Percentiles rank a stretch among this genome's conserved stretches.
Evolutionary conservation across 2,329 filamentous ascomycete genomes (phyloP).

Genomic region (Nemania diffusa): DNA sequence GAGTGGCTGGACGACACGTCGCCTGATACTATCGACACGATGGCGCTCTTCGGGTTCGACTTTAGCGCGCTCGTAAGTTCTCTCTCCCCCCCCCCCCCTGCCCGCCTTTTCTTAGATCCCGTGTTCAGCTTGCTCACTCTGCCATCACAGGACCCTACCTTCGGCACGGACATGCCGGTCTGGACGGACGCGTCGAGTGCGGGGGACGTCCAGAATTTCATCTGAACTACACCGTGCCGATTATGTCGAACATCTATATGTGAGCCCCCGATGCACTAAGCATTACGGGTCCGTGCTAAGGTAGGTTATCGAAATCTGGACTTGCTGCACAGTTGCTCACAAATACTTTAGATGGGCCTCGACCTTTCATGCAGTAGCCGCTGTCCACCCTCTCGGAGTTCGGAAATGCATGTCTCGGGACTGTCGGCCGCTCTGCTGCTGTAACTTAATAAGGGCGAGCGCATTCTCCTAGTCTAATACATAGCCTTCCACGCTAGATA

Average conservation of each 20-base stretch:
- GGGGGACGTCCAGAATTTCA: constrained; percentile 3
- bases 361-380: no score
- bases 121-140: neutral
- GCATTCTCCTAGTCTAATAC: neutral
- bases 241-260: neutral
- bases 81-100: neutral
- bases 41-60: constrained; percentile 39
- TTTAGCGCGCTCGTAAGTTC: constrained; percentile 35
- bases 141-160: constrained; percentile 24
- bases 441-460: neutral
- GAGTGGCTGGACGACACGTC: constrained; percentile 21
- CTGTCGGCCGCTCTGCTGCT: no score
- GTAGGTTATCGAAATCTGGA: neutral
- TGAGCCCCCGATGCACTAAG: neutral
- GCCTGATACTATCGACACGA: constrained; percentile 25
- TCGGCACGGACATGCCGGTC: constrained; percentile 24
- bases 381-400: neutral
- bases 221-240: neutral
- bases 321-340: neutral
- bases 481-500: neutral
- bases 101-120: neutral
- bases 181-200: constrained; percentile 22
- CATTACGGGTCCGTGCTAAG: neutral
- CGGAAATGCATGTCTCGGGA: neutral
- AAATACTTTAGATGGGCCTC: neutral